phyloP scores from a whole-genome alignment of 768 basidiomycete species.

The Dentipellis sp. region DNA sequence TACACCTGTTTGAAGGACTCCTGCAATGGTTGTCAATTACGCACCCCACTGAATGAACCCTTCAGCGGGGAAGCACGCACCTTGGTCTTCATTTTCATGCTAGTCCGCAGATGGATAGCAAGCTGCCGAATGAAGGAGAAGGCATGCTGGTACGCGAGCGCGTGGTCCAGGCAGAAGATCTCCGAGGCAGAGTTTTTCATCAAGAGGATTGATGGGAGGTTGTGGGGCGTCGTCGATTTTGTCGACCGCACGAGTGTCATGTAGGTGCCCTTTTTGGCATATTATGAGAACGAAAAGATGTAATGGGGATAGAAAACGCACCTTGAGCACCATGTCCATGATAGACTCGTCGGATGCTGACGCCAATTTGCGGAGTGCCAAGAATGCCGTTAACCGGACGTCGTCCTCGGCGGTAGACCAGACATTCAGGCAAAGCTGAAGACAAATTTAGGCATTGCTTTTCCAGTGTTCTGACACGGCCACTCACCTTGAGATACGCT shows the following conservation, averaged over 20 bases:
- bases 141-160: constrained; percentile 81
- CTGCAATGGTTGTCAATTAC: constrained; percentile 25
- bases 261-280: constrained; percentile 64
- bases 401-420: constrained; percentile 81
- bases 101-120: constrained; percentile 85
- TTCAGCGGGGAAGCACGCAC: constrained; percentile 25
- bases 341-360: constrained; percentile 71
- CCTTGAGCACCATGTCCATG: constrained; percentile 82
- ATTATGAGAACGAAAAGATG: not conserved
- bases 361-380: constrained; percentile 76
- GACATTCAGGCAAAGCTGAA: constrained; percentile 68
- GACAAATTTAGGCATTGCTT: too few relatives aligned
- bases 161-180: constrained; percentile 72
- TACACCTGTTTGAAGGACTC: constrained; percentile 93
- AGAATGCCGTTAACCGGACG: constrained; percentile 77
- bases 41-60: not conserved
- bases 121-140: constrained; percentile 95
- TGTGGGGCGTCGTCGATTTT: constrained; percentile 80
- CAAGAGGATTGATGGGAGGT: constrained; percentile 83
- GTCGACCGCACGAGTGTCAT: constrained; percentile 74
- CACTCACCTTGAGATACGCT: constrained; percentile 71
- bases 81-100: constrained; percentile 84
- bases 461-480: not conserved
- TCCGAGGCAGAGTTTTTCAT: constrained; percentile 99
- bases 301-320: constrained; percentile 21